Evolutionary conservation across 2,329 filamentous ascomycete species (phyloP), one percentile per base, ranked within the genome.

Genomic region (Talaromyces sp.): DNA sequence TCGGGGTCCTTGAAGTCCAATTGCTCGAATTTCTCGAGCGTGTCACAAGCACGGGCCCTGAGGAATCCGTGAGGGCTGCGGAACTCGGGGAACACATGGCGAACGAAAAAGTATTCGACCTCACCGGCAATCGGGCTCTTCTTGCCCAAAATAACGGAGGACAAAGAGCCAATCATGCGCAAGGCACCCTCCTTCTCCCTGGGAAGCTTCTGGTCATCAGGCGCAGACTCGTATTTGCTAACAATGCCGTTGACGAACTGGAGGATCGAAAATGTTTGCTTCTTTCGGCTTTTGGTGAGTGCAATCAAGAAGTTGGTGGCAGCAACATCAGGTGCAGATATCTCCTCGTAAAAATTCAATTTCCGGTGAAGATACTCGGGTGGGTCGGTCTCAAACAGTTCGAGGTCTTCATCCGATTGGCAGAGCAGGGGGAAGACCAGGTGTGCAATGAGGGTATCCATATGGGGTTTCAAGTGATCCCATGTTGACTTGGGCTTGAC

Each of bases 1-100:
- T 93, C 92, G 59, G 89, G 86, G 70, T 99, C 93, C 80, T 96
- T 92, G 84, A 97, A 99, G 74, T 99, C 90, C 64, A 97, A 86
- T 75, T 93, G 88, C 78, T 97, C 92, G 66, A 97, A 99, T 78
- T 97, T 97, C 80, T 97, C 94, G 62, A 99, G 86, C 0, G 93
- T 97, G 73, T 99, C 93, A 76, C 94, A 99, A 65, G 94, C 94
- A 65, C 94, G 88, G 35, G 94, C 94, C 60, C 94, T 89, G 54
- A 99, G 85, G 79, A 92, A 97, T 38, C 93, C 94, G 71, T 96
- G 90, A 14, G 86, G 83, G 77, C 91, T 97, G 68, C 91, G 88
- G 81, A 99, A 99, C 71, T 99, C 94, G 53, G 94, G 94, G 81
- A 99, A 97, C 60, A 99, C 94, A 71, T 97, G 96, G 70, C 93